A percentile compares a stretch with the other conserved stretches of the same genome.
Conservation (phyloP, 176 grass and related monocot species). For the Chrysopogon serrulatus region DNA sequence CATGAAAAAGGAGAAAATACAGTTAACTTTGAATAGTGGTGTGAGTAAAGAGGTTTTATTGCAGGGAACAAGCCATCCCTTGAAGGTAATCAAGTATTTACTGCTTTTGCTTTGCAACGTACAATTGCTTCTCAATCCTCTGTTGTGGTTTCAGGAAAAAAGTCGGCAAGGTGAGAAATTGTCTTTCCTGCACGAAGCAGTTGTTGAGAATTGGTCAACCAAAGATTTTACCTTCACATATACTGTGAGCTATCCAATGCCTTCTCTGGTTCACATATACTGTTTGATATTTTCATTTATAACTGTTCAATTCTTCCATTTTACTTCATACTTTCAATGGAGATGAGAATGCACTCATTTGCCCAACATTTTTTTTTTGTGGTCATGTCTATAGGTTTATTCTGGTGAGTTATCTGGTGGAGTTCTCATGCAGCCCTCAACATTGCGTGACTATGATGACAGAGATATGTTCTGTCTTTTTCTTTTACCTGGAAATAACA, state of each 20-base stretch:
- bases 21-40: conserved; percentile 67
- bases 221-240: conserved; percentile 82
- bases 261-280: conserved; percentile 13
- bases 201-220: conserved; percentile 84
- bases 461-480: conserved; percentile 93
- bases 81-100: conserved; percentile 65
- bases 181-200: conserved; percentile 67
- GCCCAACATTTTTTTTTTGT: not conserved
- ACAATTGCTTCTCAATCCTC: conserved; percentile 3
- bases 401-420: conserved; percentile 78
- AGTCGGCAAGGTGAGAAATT: conserved; percentile 54
- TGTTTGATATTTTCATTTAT: conserved; percentile 18
- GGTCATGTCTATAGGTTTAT: conserved; percentile 44
- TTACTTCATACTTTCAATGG: not conserved
- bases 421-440: conserved; percentile 76
- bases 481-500: conserved; percentile 79
- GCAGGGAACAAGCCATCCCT: conserved; percentile 76
- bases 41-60: conserved; percentile 81
- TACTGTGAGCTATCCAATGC: conserved; percentile 57
- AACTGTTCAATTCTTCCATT: not conserved
- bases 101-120: conserved; percentile 1
- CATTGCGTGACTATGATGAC: conserved; percentile 61
- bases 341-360: conserved; percentile 15
- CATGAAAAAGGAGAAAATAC: conserved; percentile 88
- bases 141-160: conserved; percentile 61